Base-by-base conservation (phyloP, 495 filamentous ascomycete genomes). In the Acidomyces sp. region DNA sequence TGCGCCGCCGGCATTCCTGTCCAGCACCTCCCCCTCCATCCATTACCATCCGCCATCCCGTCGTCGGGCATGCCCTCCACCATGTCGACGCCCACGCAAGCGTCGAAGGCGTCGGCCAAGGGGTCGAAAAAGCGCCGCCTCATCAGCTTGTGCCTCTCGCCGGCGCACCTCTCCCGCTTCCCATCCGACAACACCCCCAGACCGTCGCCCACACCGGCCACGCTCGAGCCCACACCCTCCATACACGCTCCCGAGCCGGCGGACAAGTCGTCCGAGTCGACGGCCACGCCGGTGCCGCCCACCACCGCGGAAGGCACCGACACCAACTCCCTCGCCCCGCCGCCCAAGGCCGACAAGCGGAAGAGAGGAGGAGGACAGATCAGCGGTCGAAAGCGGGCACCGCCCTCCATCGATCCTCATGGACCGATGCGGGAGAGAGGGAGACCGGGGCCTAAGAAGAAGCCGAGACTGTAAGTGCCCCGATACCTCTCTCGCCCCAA, bases 361-460 rank as follows among this genome's bases (percentile, higher is more conserved):
- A 81, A 81, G 58, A 62, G 79, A 57, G 65, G 64, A 27, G 55
- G 59, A 39, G 65, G 67, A 15, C 70, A 76, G 51, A 70, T 65
- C 26, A 65, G 65, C 30, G 72, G 80, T 47, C 58, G 67, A 6
- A 51, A 65, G 11, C 64, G 76, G 19, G 85, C 82, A 62, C 68
- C 76, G 25, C 48, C 48, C 11, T 31, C 37, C 15, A 51, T 51
- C n/a, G 43, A 51, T 28, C 48, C 48, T 4, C 34, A 51, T 27
- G 43, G 31, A 1, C 43, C 48, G 3, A 40, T 43, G 20, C 33
- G 39, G 9, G 48, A 51, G 29, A 64, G 81, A 48, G 80, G 83
- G 41, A 87, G 93, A 66, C 87, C 90, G 5, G 85, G 85, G 13
- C 85, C 88, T 0, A 96, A 95, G 72, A 95, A 93, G 73, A 87